Evolutionary conservation across 495 filamentous ascomycete genomes (phyloP), one percentile per base, ranked within the genome.

Genomic region (Amniculicola lignicola): DNA sequence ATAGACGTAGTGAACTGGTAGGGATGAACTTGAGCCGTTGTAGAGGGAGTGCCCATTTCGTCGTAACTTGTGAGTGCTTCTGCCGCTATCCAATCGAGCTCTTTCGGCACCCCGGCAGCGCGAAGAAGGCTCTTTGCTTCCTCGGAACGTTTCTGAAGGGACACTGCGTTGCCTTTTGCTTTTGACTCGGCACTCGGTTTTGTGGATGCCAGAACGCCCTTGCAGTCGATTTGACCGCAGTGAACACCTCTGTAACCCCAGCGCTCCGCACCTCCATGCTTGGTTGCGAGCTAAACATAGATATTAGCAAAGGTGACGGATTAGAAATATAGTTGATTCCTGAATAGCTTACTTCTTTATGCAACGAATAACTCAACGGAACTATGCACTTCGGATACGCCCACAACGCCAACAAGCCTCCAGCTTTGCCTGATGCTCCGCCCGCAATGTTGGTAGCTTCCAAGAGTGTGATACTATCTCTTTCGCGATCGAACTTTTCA

Each of bases 21-120:
- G 1, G 93, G 93, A 69, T 97, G 93, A 4, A 97, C 93, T 68
- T 97, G 93, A 2, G 93, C 89, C 1, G 93, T 97, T 33, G 82
- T 85, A 3, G 79, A 80, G 0, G 86, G 85, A 3, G 77, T 74
- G 6, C 90, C 90, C 89, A 97, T 95, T 63, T 85, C 82, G 33
- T 88, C 83, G 63, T 95, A 98, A 12, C 76, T 74, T 28, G 74
- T 74, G 15, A 94, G 63, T 24, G 82, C 69, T 4, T 86, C 82
- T 10, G 79, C 72, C 49, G 84, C 76, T 46, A 98, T 75, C 94
- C 94, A 98, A 67, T 95, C 86, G 41, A 98, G 74, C 63, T 95
- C 90, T 37, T 79, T 59, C 0, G 93, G 93, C 7, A 95, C 70
- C 27, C 77, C 79, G 0, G 82, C 82, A 3, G 76, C 73, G 47